phyloP scores from a whole-genome alignment of 306 rosid genomes.

The Vicia sativa region DNA sequence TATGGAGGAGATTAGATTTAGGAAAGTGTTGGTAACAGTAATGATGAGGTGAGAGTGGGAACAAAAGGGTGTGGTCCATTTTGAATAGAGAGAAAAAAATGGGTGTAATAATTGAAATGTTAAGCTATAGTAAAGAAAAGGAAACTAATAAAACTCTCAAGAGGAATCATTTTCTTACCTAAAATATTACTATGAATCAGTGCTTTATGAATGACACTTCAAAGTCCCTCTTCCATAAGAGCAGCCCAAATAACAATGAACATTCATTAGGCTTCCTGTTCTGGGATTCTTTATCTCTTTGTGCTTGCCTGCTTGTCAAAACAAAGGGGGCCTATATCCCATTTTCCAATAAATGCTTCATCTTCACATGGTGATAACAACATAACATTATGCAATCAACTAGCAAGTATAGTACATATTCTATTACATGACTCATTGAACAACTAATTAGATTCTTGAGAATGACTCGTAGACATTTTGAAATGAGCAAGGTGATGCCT shows the following conservation, averaged over 20 bases:
- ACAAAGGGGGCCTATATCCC: slow-evolving; percentile 24
- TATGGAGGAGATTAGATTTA: slow-evolving; percentile 48
- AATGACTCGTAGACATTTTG: too few species aligned
- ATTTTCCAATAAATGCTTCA: slow-evolving; percentile 20
- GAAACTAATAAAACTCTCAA: slow-evolving; percentile 35
- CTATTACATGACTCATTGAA: background rate
- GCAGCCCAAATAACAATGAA: slow-evolving; percentile 47
- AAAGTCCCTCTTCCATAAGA: slow-evolving; percentile 36
- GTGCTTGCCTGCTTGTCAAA: slow-evolving; percentile 13
- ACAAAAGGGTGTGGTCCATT: slow-evolving; percentile 48
- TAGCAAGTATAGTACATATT: background rate
- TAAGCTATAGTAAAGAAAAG: slow-evolving; percentile 36
- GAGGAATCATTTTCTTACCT: slow-evolving; percentile 43
- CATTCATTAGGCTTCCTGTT: slow-evolving; percentile 28
- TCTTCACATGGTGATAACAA: slow-evolving; percentile 22
- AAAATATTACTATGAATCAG: slow-evolving; percentile 45
- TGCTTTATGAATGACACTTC: slow-evolving; percentile 50
- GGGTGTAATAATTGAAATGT: slow-evolving; percentile 35
- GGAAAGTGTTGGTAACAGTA: slow-evolving; percentile 50
- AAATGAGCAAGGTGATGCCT: too few species aligned
- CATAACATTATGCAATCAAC: slow-evolving; percentile 4
- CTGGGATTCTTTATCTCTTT: slow-evolving; percentile 27
- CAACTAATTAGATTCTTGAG: too few species aligned
- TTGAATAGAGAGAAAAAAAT: slow-evolving; percentile 40
- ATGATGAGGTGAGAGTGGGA: slow-evolving; percentile 54